Evolutionary conservation across 345 rosid species (phyloP).

Genomic region (Microthlaspi erraticum): DNA sequence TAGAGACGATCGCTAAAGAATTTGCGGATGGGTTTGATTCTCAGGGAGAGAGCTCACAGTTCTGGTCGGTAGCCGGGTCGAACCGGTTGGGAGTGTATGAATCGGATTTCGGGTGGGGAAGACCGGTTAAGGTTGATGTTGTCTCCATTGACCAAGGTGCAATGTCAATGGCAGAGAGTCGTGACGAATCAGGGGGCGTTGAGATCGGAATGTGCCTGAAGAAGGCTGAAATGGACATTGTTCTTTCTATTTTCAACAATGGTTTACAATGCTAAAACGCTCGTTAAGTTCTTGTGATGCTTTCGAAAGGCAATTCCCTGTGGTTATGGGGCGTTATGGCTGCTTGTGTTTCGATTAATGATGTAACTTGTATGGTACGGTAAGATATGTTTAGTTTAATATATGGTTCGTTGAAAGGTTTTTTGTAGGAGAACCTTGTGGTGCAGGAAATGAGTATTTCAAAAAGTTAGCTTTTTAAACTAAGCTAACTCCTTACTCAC

Average conservation of each 20-base stretch:
- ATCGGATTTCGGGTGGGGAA: slow-evolving; percentile 46
- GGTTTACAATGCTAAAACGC: slow-evolving; percentile 21
- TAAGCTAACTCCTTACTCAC: no score
- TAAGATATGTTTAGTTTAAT: no score
- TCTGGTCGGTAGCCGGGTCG: slow-evolving; percentile 44
- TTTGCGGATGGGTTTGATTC: neutral
- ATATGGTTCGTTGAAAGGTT: neutral
- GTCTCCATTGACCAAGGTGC: neutral
- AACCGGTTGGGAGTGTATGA: slow-evolving; percentile 47
- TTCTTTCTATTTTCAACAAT: slow-evolving; percentile 1
- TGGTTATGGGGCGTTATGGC: no score
- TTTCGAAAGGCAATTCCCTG: no score
- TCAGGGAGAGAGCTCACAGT: neutral
- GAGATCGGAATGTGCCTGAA: slow-evolving; percentile 42
- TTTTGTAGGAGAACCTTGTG: neutral
- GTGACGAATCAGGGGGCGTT: slow-evolving; percentile 34
- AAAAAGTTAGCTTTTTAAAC: no score
- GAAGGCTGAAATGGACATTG: slow-evolving; percentile 21
- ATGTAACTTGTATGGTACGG: no score
- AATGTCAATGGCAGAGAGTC: slow-evolving; percentile 37
- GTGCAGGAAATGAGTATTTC: neutral
- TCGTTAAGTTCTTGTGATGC: no score
- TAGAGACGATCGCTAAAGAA: neutral
- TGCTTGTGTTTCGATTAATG: no score
- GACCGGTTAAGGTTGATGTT: slow-evolving; percentile 39